Evolutionary conservation across 352 stramenopile genomes (phyloP).

Genomic region (Thalassiosira mediterranea): DNA sequence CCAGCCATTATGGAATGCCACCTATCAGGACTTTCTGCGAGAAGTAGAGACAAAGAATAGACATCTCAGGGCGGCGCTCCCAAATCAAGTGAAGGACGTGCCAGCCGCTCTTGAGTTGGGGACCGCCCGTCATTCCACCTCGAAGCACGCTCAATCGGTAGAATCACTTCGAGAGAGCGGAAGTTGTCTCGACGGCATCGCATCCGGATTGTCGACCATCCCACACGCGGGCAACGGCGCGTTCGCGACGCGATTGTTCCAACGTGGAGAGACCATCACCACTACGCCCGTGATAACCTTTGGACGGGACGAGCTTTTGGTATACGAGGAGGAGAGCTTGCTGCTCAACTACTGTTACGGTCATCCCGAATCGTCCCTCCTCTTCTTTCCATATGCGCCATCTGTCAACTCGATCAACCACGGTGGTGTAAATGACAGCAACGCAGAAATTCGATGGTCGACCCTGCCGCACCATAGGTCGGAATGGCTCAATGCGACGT

Average conservation of each 20-base stretch:
- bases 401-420: constrained; percentile 77
- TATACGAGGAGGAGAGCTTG: too few relatives aligned
- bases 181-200: constrained; percentile 70
- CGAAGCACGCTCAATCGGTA: constrained; percentile 35
- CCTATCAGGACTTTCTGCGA: constrained; percentile 37
- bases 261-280: constrained; percentile 18
- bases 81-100: constrained; percentile 42
- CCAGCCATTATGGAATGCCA: too few relatives aligned
- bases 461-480: constrained; percentile 34
- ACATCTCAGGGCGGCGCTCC: constrained; percentile 54
- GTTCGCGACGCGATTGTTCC: constrained; percentile 62
- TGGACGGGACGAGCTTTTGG: too few relatives aligned
- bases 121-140: constrained; percentile 37
- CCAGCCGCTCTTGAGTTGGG: constrained; percentile 24
- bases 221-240: constrained; percentile 60
- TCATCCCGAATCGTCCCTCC: constrained; percentile 61
- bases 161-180: constrained; percentile 68
- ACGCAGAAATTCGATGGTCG: constrained; percentile 74
- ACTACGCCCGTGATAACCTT: constrained; percentile 43
- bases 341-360: constrained; percentile 80
- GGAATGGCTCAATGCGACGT: constrained; percentile 37
- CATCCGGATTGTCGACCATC: constrained; percentile 53
- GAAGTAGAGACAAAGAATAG: constrained; percentile 18
- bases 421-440: constrained; percentile 40
- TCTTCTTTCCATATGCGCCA: constrained; percentile 72